Evolutionary conservation across 805 yeast genomes (phyloP), one percentile per base, ranked within the genome.

Genomic region (Wickerhamomyces ciferrii): DNA sequence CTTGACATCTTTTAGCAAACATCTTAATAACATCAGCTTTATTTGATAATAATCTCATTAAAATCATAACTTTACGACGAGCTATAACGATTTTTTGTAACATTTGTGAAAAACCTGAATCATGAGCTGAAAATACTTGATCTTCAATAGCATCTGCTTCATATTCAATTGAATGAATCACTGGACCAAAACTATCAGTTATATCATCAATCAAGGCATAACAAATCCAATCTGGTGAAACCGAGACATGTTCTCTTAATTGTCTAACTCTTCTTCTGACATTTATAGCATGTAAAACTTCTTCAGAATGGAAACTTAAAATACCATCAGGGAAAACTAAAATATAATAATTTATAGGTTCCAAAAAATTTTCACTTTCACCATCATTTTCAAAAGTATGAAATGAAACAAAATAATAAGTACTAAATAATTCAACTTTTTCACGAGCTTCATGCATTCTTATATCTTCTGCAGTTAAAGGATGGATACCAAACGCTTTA

Each of bases 381-480:
- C 71, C 63, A 54, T 92, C 96, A 20, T 84, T 83, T 61, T 90
- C 97, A 67, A 94, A 94, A 4, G 98, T 87, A 65, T 94, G 97
- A 79, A 94, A 94, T 75, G 96, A 87, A 39, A 94, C 96, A 71
- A 94, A 90, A 67, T 94, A 92, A 67, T 92, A 92, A 54, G 80
- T 79, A 56, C 82, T 80, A 75, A 92, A 92, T 51, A 92, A 72
- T 68, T 92, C 99, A 27, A 92, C 97, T 67, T 92, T 92, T 70
- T 92, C 99, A 68, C 99, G 89, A 21, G 96, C 80, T 69, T 92
- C 99, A 69, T 91, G 96, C 80, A 89, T 87, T 47, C 96, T 73
- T 53, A 92, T 91, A 81, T 92, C 99, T 69, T 92, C 99, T 1
- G 97, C 90, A 0, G 99, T 92, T 72, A 92, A 81, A 27, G 99